Base-by-base conservation (phyloP, 192 early-diverging fungal species). In the Umbelopsis ramanniana region DNA sequence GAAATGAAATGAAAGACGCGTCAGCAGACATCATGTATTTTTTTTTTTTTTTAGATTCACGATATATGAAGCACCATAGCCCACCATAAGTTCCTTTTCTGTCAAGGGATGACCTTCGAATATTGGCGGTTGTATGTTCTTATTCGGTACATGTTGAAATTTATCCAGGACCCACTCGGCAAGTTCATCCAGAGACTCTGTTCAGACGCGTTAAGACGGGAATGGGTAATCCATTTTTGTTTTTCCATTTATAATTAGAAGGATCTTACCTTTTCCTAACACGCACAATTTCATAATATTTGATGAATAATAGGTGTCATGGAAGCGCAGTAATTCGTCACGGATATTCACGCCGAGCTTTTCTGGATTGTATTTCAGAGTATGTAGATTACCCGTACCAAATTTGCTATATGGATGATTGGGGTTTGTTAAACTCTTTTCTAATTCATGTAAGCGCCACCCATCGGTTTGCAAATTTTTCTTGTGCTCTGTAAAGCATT, bases 231-330 rank as follows among this genome's bases (percentile, higher is more conserved):
- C n/a, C n/a, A 6, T 37, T 19, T 14, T 19, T 3, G 26, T 53
- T 60, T 46, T 21, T 72, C 46, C 5, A n/a, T 14, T 14, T 23
- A 55, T 54, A 24, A 57, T 68, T 14, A 24, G 0, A 21, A 6
- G 5, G 12, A 1, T 17, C n/a, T 11, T 76, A 85, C 83, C 83
- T 70, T 85, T 86, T 24, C 95, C 97, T 15, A 96, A 73, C 0
- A 98, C 83, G 9, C 88, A 91, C 43, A 97, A 81, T 76, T 91
- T 92, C 95, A 96, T 97, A 43, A 96, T 93, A 75, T 95, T 96
- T 7, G 94, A 87, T 21, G 93, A 94, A 77, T 98, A 98, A 79
- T 93, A 95, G 54, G 84, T 87, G 29, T 80, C 82, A 76, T 98
- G 91, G 72, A 96, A 97, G 21, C 91, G 85, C 29, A 98, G 76